Evolutionary conservation across 2,329 filamentous ascomycete genomes (phyloP).

Genomic region (Corniculantispora saksenae): DNA sequence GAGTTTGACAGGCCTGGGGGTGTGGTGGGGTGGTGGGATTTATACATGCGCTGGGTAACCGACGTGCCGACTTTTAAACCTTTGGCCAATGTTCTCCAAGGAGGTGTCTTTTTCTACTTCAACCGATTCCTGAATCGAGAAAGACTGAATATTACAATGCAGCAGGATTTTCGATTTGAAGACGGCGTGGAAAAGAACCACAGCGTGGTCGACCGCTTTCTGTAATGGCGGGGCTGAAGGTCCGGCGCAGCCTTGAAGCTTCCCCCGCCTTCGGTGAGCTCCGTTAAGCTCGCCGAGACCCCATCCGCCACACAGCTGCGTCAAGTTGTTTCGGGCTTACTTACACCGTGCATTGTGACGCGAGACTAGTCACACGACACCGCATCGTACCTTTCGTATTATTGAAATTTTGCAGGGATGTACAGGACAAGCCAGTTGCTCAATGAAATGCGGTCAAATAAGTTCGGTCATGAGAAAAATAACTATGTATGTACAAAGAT

Average conservation of each 20-base stretch:
- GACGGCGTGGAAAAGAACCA: no score
- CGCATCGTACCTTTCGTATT: neutral
- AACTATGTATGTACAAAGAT: neutral
- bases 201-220: neutral
- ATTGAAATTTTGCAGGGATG: neutral
- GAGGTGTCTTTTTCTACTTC: no score
- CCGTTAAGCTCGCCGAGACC: neutral
- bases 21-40: neutral
- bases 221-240: constrained; percentile 1
- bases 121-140: no score
- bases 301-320: neutral
- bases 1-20: neutral
- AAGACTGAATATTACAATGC: no score
- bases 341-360: neutral
- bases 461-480: neutral
- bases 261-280: constrained; percentile 15
- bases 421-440: neutral
- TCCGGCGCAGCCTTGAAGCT: neutral
- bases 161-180: no score
- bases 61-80: no score
- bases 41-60: no score
- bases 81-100: no score
- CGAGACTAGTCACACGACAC: neutral
- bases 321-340: neutral
- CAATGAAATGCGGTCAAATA: neutral